Evolutionary conservation across 164 flowering plant genomes (phyloP), one percentile per base, ranked within the genome.

Genomic region (Stephania cephalantha): DNA sequence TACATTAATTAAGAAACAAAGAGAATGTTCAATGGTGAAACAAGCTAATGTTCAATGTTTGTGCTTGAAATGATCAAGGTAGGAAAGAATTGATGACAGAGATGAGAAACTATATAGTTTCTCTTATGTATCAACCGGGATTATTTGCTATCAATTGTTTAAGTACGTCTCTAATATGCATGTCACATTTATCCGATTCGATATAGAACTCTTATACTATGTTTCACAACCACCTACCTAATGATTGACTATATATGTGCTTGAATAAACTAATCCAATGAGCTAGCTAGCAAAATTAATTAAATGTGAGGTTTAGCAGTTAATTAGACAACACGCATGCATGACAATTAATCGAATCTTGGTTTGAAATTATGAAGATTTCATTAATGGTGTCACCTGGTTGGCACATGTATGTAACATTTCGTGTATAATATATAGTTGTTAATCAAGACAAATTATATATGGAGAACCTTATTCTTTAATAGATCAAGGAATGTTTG

Each of bases 211-310:
- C 78, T 76, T 22, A 52, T 35, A 35, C 25, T 35, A 35, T 63
- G 20, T 48, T 50, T 65, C 70, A 71, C 50, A 52, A 70, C 77
- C 71, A 75, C 72, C 45, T 74, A 70, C 31, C 50, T 46, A 76
- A 83, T 78, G 61, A 83, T 83, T 79, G 80, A 77, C 52, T 55
- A 22, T 58, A 55, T 70, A 75, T 81, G 71, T 76, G 75, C 80
- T 78, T 79, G 71, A 74, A 79, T 75, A 35, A 35, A 35, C 42
- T 35, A 35, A 35, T 35, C 42, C 42, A 35, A 35, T 35, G 42
- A 35, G 42, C 42, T 35, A 35, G 42, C 3, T 35, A 35, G 42
- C 4, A 35, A 35, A 35, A 73, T 73, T 70, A 50, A 9, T 42
- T 46, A 46, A 74, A 69, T 74, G 50, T 46, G 63, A 58, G 55